Evolutionary conservation across 2,329 filamentous ascomycete genomes (phyloP).

Genomic region (Aspergillus fumigatus): DNA sequence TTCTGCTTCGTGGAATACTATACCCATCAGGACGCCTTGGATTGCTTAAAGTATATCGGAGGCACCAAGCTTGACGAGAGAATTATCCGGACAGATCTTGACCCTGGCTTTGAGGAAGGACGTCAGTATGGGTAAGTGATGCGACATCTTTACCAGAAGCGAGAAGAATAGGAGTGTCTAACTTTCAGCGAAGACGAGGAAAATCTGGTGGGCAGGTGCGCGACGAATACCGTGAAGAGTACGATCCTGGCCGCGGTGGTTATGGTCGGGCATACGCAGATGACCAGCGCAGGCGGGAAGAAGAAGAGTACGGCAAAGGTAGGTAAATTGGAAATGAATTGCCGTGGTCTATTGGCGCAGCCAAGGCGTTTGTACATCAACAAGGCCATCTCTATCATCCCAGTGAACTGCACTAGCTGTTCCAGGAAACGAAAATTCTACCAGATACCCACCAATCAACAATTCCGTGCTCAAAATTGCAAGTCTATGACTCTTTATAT

Average conservation of each 20-base stretch:
- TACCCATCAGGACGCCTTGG: conserved; percentile 91
- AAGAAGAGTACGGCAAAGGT: conserved; percentile 57
- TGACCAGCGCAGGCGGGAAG: conserved; percentile 54
- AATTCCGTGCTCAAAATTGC: conserved; percentile 9
- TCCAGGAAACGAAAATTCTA: conserved; percentile 21
- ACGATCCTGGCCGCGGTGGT: conserved; percentile 88
- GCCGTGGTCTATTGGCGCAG: conserved; percentile 20
- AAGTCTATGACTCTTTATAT: conserved; percentile 17
- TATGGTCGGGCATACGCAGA: conserved; percentile 73
- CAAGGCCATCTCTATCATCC: conserved; percentile 24
- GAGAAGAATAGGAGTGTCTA: conserved; percentile 7
- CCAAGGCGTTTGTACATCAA: conserved; percentile 31
- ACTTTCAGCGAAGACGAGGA: conserved; percentile 54
- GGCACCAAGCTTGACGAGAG: conserved; percentile 97
- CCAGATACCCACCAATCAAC: conserved; percentile 25
- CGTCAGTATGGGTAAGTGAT: conserved; percentile 74
- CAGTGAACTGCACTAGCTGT: conserved; percentile 19
- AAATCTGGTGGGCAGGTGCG: conserved; percentile 95
- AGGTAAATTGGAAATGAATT: conserved; percentile 36
- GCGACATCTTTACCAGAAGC: not conserved
- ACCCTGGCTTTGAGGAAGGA: conserved; percentile 93
- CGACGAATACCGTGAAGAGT: conserved; percentile 97
- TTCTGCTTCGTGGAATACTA: conserved; percentile 99
- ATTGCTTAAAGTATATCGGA: conserved; percentile 98
- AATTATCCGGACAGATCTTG: conserved; percentile 89